A percentile compares a stretch with the other conserved stretches of the same genome.
These are phyloP conservation scores for Phytophthora pluvialis DNA, from an alignment of 352 stramenopile genomes.

Conservation along the genomic window DNA sequence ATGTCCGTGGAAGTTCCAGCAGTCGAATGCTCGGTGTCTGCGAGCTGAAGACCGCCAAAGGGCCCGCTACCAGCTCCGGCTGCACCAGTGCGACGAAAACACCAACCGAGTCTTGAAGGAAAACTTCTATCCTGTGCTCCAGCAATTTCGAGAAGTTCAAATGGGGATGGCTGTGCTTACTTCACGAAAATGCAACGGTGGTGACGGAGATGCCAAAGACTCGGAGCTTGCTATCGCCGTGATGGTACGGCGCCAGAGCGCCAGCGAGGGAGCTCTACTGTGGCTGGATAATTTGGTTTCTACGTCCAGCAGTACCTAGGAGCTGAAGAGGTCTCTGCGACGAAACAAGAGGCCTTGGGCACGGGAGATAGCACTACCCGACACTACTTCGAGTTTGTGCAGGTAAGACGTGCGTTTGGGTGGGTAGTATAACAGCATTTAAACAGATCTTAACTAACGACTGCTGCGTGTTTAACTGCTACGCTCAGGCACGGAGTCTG, in stretches of 20 bases:
- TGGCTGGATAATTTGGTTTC: constrained; percentile 31
- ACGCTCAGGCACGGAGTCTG: constrained; percentile 9
- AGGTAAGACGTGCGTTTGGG: background rate
- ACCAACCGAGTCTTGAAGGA: constrained; percentile 2
- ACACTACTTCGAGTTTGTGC: constrained; percentile 9
- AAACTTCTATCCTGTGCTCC: background rate
- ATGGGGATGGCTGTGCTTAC: background rate
- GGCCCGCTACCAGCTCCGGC: background rate
- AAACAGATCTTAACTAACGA: too few species aligned
- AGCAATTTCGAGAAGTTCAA: constrained; percentile 9
- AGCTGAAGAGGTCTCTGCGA: constrained; percentile 9
- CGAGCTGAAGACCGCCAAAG: constrained; percentile 4
- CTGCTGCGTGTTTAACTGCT: background rate
- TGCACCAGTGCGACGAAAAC: background rate
- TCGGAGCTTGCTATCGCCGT: constrained; percentile 11
- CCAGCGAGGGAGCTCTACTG: constrained; percentile 17
- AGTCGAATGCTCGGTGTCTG: constrained; percentile 1
- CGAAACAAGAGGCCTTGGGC: background rate
- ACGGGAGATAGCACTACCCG: constrained; percentile 1
- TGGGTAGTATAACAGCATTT: background rate
- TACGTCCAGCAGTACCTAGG: constrained; percentile 33
- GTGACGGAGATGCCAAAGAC: background rate
- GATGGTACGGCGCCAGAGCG: constrained; percentile 17
- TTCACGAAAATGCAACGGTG: background rate
- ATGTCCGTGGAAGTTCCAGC: constrained; percentile 10